Evolutionary conservation across 2,329 filamentous ascomycete species (phyloP).

Genomic region (Paecilomyces variotii): DNA sequence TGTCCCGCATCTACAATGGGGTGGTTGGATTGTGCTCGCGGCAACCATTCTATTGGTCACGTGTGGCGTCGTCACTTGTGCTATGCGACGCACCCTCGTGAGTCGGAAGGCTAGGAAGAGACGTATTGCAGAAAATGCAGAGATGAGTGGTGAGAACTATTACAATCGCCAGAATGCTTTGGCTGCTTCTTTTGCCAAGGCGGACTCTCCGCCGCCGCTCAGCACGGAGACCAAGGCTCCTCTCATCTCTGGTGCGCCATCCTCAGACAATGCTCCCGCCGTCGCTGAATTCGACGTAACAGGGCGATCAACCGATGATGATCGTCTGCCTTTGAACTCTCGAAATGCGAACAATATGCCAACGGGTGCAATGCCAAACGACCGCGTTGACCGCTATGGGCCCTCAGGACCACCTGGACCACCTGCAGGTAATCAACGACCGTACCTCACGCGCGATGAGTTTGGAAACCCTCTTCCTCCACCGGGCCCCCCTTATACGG

Average conservation of each 20-base stretch:
- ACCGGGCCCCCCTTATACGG: slow-evolving; percentile 17
- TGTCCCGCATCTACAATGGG: slow-evolving; percentile 88
- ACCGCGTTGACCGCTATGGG: slow-evolving; percentile 20
- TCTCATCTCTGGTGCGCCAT: slow-evolving; percentile 49
- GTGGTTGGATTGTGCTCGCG: slow-evolving; percentile 84
- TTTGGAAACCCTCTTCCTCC: slow-evolving; percentile 33
- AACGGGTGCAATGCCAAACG: slow-evolving; percentile 6
- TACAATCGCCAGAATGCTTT: slow-evolving; percentile 56
- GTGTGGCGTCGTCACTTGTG: slow-evolving; percentile 79
- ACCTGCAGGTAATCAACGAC: slow-evolving; percentile 19
- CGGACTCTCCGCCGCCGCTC: slow-evolving; percentile 48
- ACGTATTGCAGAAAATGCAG: slow-evolving; percentile 84
- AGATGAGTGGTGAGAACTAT: slow-evolving; percentile 94
- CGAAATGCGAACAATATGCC: slow-evolving; percentile 21
- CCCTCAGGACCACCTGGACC: slow-evolving; percentile 4
- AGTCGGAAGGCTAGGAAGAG: slow-evolving; percentile 88
- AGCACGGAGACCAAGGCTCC: slow-evolving; percentile 50
- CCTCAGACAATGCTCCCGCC: slow-evolving; percentile 40
- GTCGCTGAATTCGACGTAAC: slow-evolving; percentile 37
- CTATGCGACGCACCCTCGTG: slow-evolving; percentile 87
- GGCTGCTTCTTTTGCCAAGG: slow-evolving; percentile 25
- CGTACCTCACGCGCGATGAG: slow-evolving; percentile 30
- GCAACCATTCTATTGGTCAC: slow-evolving; percentile 78
- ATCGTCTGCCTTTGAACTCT: slow-evolving; percentile 32
- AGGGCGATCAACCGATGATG: slow-evolving; percentile 30